These are phyloP conservation scores for Globisporangium cylindrosporum DNA, from an alignment of 352 stramenopile species.

Conservation along the genomic window DNA sequence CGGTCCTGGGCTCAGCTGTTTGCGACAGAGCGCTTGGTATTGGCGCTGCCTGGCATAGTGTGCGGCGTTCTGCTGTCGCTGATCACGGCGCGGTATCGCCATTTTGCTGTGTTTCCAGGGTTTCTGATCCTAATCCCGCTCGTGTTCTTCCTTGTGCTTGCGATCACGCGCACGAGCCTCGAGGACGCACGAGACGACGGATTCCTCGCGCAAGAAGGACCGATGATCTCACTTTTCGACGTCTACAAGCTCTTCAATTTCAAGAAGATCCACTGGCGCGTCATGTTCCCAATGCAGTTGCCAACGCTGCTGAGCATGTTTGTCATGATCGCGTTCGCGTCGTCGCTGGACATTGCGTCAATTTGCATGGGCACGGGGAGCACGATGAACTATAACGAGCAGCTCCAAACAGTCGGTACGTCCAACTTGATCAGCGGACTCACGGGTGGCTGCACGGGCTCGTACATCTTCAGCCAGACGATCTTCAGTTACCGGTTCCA, in stretches of 20 bases:
- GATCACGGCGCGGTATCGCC: constrained; percentile 59
- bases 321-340: constrained; percentile 94
- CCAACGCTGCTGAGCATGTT: constrained; percentile 90
- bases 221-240: constrained; percentile 31
- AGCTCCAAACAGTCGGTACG: constrained; percentile 92
- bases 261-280: constrained; percentile 69
- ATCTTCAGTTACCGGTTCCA: constrained; percentile 83
- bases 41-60: constrained; percentile 75
- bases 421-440: constrained; percentile 90
- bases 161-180: constrained; percentile 63
- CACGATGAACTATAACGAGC: constrained; percentile 92
- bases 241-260: constrained; percentile 75
- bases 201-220: constrained; percentile 66
- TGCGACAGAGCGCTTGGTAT: constrained; percentile 48
- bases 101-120: constrained; percentile 64
- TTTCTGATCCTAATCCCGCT: constrained; percentile 50
- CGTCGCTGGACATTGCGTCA: constrained; percentile 92
- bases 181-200: constrained; percentile 85
- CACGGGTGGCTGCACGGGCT: constrained; percentile 82
- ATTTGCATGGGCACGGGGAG: constrained; percentile 93
- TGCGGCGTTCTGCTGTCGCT: constrained; percentile 71
- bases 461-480: constrained; percentile 94
- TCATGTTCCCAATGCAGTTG: constrained; percentile 64
- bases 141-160: constrained; percentile 88
- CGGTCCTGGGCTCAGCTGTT: constrained; percentile 68